Base-by-base conservation (phyloP, 1,284 basidiomycete genomes). In the Filobasidium uniguttulatum region DNA sequence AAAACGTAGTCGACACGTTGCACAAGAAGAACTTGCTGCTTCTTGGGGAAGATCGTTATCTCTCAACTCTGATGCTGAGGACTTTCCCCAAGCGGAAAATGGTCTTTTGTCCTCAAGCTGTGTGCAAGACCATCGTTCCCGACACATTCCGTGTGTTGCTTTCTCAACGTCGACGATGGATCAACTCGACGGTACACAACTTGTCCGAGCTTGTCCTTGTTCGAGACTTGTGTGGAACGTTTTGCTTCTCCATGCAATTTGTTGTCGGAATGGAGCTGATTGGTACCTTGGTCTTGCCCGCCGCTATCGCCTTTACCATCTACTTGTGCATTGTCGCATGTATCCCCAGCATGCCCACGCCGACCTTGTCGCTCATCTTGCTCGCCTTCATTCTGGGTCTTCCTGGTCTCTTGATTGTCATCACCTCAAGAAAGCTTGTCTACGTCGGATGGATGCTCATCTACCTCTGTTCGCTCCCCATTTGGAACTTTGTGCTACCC, bases 61-160 rank as follows among this genome's bases (percentile, higher is more conserved):
- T 99, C 35, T 93, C 88, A 4, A 96, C 90, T 1, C 78, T 94
- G 46, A 81, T 96, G 78, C 76, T 97, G 57, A 91, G 94, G 75
- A 97, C 93, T 0, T 98, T 98, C 82, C 94, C 94, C 43, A 89
- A 89, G 69, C 84, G 93, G 65, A 97, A 97, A 75, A 98, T 97
- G 78, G 80, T 96, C 63, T 98, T 98, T 76, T 93, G 88, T 64
- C 94, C 94, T 2, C 87, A 94, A 68, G 94, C 93, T 0, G 87
- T 94, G 10, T 98, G 94, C 75, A 91, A 96, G 74, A 98, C 93
- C 23, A 78, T 96, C 58, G 94, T 94, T 1, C 93, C 94, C 1
- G 90, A 98, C 66, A 89, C 87, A 2, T 98, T 98, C 78, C 75
- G 77, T 48, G 80, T 97, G 37, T 75, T 99, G 41, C 78, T 99